Percentiles rank a stretch among this genome's conserved stretches.
Conservation (phyloP, 73 alveolate species). For the Uronychia binucleata region DNA sequence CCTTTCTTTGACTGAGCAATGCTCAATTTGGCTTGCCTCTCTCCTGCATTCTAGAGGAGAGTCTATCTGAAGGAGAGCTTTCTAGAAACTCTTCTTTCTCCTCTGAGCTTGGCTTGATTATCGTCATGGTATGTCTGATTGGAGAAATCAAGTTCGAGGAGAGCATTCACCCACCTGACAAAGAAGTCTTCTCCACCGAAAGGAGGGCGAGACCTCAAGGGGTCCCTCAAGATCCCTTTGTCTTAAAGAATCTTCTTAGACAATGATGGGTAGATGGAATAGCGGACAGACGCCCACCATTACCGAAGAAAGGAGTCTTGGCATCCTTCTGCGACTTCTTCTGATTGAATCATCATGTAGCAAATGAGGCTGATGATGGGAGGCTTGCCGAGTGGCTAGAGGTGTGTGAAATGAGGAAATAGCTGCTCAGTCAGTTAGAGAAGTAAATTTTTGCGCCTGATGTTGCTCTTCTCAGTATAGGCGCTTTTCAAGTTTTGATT, state of each 20-base stretch:
- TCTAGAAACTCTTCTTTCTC: neutral
- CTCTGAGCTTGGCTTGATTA: neutral
- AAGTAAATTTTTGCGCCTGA: neutral
- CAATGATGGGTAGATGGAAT: neutral
- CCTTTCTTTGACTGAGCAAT: neutral
- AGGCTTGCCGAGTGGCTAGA: neutral
- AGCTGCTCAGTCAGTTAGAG: neutral
- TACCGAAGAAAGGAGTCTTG: neutral
- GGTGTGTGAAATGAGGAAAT: neutral
- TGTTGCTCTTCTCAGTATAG: neutral
- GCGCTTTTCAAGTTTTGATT: neutral
- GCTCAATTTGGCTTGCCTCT: too few species aligned
- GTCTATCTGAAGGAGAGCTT: neutral
- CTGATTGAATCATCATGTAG: neutral
- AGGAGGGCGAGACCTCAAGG: neutral
- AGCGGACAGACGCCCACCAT: neutral
- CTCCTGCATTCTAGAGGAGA: neutral
- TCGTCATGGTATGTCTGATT: neutral
- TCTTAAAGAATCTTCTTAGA: neutral
- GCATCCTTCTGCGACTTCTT: neutral
- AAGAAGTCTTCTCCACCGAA: neutral
- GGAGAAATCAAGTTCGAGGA: neutral
- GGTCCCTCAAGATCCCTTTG: neutral
- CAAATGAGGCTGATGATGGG: neutral
- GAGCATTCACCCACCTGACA: constrained; percentile 1